A percentile compares a stretch with the other conserved stretches of the same genome.
These are phyloP conservation scores for Trichoderma cornu-damae DNA, from an alignment of 2,329 filamentous ascomycete genomes.

Conservation along the genomic window DNA sequence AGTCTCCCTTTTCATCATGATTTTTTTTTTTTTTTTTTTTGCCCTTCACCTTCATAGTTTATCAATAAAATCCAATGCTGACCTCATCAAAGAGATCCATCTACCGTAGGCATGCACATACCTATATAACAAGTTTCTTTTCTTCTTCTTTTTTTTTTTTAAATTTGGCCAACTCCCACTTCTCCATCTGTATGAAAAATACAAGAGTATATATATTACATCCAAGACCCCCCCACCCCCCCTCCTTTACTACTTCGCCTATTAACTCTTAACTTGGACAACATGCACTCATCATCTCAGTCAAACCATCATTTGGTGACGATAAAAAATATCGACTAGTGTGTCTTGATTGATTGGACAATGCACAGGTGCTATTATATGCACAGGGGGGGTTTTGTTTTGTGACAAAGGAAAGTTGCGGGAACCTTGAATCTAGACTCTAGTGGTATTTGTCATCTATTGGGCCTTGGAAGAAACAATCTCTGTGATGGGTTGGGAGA, in stretches of 20 bases:
- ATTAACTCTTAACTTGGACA: not conserved
- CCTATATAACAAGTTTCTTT: not conserved
- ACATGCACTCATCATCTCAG: constrained; percentile 17
- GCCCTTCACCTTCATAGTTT: not conserved
- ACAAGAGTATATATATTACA: constrained; percentile 16
- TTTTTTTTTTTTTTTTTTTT: too few species aligned
- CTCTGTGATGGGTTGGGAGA: constrained; percentile 42
- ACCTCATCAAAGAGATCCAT: not conserved
- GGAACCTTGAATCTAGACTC: constrained; percentile 35
- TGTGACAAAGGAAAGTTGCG: constrained; percentile 48
- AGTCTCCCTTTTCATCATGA: not conserved
- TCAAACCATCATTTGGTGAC: constrained; percentile 6
- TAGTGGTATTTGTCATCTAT: constrained; percentile 44
- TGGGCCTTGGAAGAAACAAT: constrained; percentile 59
- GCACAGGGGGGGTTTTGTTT: constrained; percentile 43
- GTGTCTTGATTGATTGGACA: constrained; percentile 47
- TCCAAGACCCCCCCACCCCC: not conserved
- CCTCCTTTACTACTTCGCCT: too few species aligned
- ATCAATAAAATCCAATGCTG: not conserved
- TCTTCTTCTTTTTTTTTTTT: too few species aligned
- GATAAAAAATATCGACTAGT: constrained; percentile 24
- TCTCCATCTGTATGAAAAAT: not conserved
- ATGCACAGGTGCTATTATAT: constrained; percentile 57
- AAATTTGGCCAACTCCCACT: not conserved
- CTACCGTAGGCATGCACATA: too few species aligned